A percentile compares a stretch with the other conserved stretches of the same genome.
Conservation (phyloP, 768 basidiomycete species). For the Suillus lakei region DNA sequence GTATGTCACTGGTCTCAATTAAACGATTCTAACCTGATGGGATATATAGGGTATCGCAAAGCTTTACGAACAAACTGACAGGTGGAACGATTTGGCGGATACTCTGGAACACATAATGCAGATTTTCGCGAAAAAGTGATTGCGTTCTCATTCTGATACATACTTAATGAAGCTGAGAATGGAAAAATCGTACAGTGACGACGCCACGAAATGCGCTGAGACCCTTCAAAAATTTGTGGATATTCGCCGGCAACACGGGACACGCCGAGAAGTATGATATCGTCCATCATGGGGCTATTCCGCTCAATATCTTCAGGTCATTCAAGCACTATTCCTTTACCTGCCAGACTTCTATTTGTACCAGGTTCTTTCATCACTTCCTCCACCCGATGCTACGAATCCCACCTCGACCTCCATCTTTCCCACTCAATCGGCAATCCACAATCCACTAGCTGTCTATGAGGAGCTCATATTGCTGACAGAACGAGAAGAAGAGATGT, state of each 20-base stretch:
- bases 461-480: constrained; percentile 71
- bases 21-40: constrained; percentile 20
- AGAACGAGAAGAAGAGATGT: constrained; percentile 65
- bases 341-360: constrained; percentile 78
- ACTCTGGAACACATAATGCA: constrained; percentile 60
- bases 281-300: background rate
- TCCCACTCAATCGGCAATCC: constrained; percentile 61
- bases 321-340: constrained; percentile 65
- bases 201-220: constrained; percentile 81
- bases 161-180: background rate
- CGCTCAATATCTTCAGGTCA: constrained; percentile 50
- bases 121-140: constrained; percentile 64
- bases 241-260: constrained; percentile 62
- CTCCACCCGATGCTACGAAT: constrained; percentile 76
- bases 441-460: constrained; percentile 72
- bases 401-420: constrained; percentile 66
- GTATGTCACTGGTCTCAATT: constrained; percentile 12
- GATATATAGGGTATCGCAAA: constrained; percentile 65
- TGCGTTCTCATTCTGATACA: constrained; percentile 1
- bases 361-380: constrained; percentile 63
- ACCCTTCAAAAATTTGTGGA: constrained; percentile 77
- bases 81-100: constrained; percentile 62
- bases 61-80: constrained; percentile 67
- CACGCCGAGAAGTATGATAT: constrained; percentile 55
- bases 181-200: constrained; percentile 53